Percentiles rank a stretch among this genome's conserved stretches.
Conservation (phyloP, 1,139 yeast species). For the Magnusiomyces paraingens region DNA sequence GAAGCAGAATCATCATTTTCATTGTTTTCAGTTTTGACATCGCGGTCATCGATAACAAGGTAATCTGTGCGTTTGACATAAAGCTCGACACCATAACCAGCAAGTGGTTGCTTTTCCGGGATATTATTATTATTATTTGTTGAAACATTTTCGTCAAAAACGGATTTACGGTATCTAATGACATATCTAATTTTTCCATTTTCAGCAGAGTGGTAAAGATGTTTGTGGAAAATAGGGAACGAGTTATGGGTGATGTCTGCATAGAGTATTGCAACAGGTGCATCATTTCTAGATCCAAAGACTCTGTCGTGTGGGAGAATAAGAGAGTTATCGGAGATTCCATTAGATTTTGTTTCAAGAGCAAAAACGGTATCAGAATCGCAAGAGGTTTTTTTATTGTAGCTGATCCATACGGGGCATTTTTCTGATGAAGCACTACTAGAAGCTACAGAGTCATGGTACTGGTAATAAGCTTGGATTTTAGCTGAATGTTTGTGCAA, state of each 20-base stretch:
- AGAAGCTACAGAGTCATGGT: conserved; percentile 37
- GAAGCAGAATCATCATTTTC: conserved; percentile 14
- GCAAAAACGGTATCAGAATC: conserved; percentile 66
- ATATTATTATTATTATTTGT: conserved; percentile 5
- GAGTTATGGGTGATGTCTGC: conserved; percentile 39
- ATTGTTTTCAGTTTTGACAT: conserved; percentile 23
- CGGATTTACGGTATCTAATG: conserved; percentile 58
- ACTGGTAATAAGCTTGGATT: conserved; percentile 55
- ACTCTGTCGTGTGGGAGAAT: conserved; percentile 50
- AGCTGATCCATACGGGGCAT: conserved; percentile 44
- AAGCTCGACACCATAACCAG: conserved; percentile 65
- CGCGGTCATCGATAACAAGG: conserved; percentile 56
- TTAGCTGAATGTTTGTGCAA: conserved; percentile 54
- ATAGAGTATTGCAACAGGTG: conserved; percentile 45
- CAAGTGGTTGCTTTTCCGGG: conserved; percentile 35
- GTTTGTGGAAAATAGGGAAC: conserved; percentile 52
- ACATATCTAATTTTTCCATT: conserved; percentile 64
- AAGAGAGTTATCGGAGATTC: conserved; percentile 25
- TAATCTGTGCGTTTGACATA: conserved; percentile 60
- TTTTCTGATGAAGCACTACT: conserved; percentile 22
- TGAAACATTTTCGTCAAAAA: conserved; percentile 8
- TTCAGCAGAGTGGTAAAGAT: conserved; percentile 53
- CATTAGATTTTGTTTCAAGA: conserved; percentile 39
- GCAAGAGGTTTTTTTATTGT: conserved; percentile 49
- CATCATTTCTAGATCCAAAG: conserved; percentile 41